These are phyloP conservation scores for Annulohypoxylon truncatum DNA, from an alignment of 2,329 filamentous ascomycete species.

Conservation along the genomic window DNA sequence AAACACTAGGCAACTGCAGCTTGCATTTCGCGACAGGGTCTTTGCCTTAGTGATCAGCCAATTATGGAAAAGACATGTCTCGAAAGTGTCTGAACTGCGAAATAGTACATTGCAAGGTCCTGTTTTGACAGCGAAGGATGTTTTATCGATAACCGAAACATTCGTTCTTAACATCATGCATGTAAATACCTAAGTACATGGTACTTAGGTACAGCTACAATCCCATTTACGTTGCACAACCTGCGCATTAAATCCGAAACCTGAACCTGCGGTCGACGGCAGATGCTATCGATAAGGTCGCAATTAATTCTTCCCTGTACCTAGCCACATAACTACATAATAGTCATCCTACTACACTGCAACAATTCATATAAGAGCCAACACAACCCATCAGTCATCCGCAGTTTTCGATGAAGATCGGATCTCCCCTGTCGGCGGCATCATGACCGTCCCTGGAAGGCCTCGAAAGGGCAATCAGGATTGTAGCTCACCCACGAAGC, in stretches of 20 bases:
- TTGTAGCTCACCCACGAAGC: constrained; percentile 37
- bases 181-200: background rate
- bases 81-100: constrained; percentile 1
- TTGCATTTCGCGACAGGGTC: constrained; percentile 22
- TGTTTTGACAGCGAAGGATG: background rate
- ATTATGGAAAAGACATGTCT: constrained; percentile 23
- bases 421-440: constrained; percentile 6
- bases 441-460: constrained; percentile 30
- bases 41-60: constrained; percentile 21
- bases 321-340: constrained; percentile 1
- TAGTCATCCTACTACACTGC: background rate
- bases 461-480: constrained; percentile 2
- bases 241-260: background rate
- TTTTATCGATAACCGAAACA: background rate
- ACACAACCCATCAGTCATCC: background rate
- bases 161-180: background rate
- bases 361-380: constrained; percentile 14
- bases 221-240: background rate
- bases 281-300: constrained; percentile 27
- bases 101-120: background rate
- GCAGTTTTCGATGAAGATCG: constrained; percentile 24
- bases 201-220: background rate
- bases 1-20: constrained; percentile 10
- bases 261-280: background rate
- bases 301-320: background rate